Conservation (phyloP, 2,329 filamentous ascomycete genomes). For the Colletotrichum navitas region DNA sequence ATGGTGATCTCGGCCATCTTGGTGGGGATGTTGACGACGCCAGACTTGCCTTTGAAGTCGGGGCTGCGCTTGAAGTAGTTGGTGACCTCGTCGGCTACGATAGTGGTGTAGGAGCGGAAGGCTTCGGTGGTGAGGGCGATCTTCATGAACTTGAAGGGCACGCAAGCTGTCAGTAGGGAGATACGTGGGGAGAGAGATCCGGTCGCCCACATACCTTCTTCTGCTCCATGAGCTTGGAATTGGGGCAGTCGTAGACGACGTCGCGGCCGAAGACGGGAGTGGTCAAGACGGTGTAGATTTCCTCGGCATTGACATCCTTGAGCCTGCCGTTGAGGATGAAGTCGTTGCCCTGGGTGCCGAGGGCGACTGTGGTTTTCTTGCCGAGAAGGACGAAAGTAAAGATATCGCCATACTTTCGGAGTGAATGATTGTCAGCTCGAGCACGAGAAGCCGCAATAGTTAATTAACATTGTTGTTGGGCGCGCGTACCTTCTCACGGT, state of each 20-base stretch:
- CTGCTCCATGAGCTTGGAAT: conserved; percentile 94
- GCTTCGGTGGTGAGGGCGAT: conserved; percentile 81
- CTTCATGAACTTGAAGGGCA: conserved; percentile 76
- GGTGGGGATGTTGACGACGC: conserved; percentile 78
- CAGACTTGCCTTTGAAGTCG: conserved; percentile 75
- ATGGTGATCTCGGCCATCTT: conserved; percentile 89
- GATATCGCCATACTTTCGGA: conserved; percentile 81
- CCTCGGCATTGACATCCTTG: conserved; percentile 90
- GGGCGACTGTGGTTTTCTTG: conserved; percentile 88
- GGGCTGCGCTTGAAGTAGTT: conserved; percentile 78
- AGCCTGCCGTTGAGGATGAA: conserved; percentile 93
- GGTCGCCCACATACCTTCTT: conserved; percentile 78
- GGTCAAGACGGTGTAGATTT: conserved; percentile 85
- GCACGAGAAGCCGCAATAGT: neutral
- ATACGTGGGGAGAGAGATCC: conserved; percentile 3
- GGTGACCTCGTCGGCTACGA: conserved; percentile 81
- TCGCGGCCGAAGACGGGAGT: conserved; percentile 82
- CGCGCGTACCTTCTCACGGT: conserved; percentile 77
- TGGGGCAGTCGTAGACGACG: conserved; percentile 92
- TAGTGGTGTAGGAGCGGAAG: conserved; percentile 80
- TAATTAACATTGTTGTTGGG: conserved; percentile 4
- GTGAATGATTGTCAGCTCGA: conserved; percentile 23
- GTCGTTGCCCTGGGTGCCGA: conserved; percentile 87
- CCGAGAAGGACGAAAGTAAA: conserved; percentile 92
- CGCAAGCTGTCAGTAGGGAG: conserved; percentile 40